These are phyloP conservation scores for Solanum bulbocastanum DNA, from an alignment of 257 asterid genomes.

Conservation along the genomic window DNA sequence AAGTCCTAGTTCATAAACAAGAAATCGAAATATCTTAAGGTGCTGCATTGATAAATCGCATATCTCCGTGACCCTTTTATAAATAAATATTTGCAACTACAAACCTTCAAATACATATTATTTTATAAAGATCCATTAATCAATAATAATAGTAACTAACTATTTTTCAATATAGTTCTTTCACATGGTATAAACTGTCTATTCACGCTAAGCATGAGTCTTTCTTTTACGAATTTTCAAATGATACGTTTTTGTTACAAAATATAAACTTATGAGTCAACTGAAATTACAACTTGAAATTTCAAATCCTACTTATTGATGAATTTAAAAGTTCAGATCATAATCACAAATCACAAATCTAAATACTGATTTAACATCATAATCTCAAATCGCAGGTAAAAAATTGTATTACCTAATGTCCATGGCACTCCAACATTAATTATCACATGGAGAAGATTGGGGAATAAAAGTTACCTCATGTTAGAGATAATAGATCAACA, in stretches of 20 bases:
- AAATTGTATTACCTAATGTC: not conserved
- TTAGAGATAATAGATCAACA: not conserved
- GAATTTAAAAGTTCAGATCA: not conserved
- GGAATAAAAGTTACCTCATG: too few relatives aligned
- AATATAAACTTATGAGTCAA: not conserved
- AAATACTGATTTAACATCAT: not conserved
- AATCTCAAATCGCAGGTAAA: not conserved
- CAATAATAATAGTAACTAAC: not conserved
- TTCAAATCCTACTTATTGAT: too few relatives aligned
- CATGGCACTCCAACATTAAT: not conserved
- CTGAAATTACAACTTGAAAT: too few relatives aligned
- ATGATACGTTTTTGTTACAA: fast-evolving
- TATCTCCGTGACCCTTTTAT: not conserved
- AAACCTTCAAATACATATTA: too few relatives aligned
- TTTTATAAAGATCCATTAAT: not conserved
- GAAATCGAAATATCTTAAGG: not conserved
- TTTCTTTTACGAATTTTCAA: not conserved
- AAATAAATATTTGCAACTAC: not conserved
- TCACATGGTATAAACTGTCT: fast-evolving
- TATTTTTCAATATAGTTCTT: too few relatives aligned
- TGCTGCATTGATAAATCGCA: not conserved
- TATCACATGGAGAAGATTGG: not conserved
- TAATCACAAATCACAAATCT: not conserved
- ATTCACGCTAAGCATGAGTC: too few relatives aligned
- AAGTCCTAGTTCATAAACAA: not conserved